These are phyloP conservation scores for Quercus alba DNA, from an alignment of 306 rosid species.

Conservation along the genomic window DNA sequence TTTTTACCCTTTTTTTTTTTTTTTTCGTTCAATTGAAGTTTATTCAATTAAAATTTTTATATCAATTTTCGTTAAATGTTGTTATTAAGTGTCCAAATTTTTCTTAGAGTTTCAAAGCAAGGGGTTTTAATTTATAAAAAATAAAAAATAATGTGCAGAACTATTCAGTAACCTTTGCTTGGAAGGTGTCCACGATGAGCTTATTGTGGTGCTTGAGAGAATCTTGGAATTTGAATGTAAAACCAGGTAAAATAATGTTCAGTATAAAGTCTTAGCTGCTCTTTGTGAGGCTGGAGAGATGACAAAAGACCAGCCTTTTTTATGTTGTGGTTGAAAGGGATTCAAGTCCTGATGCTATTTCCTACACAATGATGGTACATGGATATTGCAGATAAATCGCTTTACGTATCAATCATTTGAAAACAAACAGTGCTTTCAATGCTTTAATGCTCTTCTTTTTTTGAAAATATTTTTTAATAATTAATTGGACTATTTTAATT, in stretches of 20 bases:
- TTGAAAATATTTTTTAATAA: no score
- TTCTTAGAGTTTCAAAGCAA: constrained; percentile 37
- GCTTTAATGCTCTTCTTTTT: no score
- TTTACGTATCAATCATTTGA: constrained; percentile 15
- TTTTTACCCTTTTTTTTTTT: no score
- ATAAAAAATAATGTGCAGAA: constrained; percentile 37
- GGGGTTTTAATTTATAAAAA: constrained; percentile 34
- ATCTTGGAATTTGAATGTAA: constrained; percentile 43
- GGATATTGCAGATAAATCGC: constrained; percentile 54
- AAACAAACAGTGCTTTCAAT: no score
- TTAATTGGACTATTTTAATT: no score
- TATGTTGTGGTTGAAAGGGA: constrained; percentile 39
- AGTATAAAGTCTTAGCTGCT: constrained; percentile 45
- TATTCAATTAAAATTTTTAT: no score
- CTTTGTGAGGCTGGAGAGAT: constrained; percentile 51
- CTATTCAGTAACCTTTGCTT: constrained; percentile 52
- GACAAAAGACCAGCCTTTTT: constrained; percentile 48
- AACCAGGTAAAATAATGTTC: constrained; percentile 45
- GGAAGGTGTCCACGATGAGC: constrained; percentile 33
- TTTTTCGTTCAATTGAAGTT: no score
- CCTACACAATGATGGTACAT: constrained; percentile 69
- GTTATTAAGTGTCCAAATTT: constrained; percentile 14
- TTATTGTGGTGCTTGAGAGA: constrained; percentile 33
- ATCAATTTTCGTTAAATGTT: no score
- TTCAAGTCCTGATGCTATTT: constrained; percentile 51